These are phyloP conservation scores for Parmales sp. DNA, from an alignment of 108 stramenopile genomes.

Conservation along the genomic window DNA sequence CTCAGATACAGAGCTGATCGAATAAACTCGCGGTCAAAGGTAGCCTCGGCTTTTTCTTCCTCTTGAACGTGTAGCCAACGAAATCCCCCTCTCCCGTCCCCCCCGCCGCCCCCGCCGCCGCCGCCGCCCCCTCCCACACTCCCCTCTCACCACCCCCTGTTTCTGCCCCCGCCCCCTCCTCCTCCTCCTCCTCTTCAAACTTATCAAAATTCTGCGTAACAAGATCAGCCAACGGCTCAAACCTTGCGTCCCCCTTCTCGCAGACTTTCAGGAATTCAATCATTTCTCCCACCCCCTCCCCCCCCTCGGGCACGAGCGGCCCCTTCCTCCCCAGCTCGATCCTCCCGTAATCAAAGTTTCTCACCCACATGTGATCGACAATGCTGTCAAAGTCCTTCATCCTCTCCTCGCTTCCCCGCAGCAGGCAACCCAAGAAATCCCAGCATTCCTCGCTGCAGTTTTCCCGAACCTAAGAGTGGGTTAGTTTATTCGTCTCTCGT, in stretches of 20 bases:
- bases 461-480: too few relatives aligned
- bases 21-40: neutral
- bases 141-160: too few relatives aligned
- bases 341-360: constrained; percentile 72
- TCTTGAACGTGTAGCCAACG: constrained; percentile 7
- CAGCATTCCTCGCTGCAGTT: constrained; percentile 45
- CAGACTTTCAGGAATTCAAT: constrained; percentile 69
- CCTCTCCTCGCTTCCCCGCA: constrained; percentile 71
- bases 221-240: constrained; percentile 58
- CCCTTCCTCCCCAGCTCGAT: constrained; percentile 49
- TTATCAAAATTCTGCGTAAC: constrained; percentile 85
- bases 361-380: constrained; percentile 78
- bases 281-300: constrained; percentile 61
- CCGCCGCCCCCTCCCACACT: neutral
- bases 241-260: constrained; percentile 25
- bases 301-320: constrained; percentile 65
- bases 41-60: constrained; percentile 2
- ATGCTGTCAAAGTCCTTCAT: constrained; percentile 68
- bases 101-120: neutral
- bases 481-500: too few relatives aligned
- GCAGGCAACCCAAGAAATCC: constrained; percentile 73
- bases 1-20: too few relatives aligned
- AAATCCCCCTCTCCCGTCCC: neutral
- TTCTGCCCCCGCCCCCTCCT: neutral
- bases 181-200: constrained; percentile 51